Conservation (phyloP, 2,329 filamentous ascomycete genomes). For the Cladophialophora exuberans region DNA sequence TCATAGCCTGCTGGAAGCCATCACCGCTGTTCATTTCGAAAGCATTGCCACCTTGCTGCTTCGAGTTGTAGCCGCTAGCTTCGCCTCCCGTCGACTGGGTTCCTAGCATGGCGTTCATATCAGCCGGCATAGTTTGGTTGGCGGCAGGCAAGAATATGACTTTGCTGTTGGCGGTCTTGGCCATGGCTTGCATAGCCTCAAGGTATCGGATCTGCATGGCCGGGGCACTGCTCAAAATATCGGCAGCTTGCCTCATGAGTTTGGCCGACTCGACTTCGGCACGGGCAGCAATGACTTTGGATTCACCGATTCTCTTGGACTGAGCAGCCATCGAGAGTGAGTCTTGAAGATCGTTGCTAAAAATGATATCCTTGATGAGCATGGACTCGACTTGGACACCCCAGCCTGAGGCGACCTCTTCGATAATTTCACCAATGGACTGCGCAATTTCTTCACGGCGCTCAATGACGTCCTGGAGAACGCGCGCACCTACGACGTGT, state of each 20-base stretch:
- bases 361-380: constrained; percentile 99
- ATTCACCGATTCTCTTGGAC: constrained; percentile 97
- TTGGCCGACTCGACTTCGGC: constrained; percentile 97
- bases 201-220: constrained; percentile 99
- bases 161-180: constrained; percentile 86
- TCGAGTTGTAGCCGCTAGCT: constrained; percentile 48
- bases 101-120: constrained; percentile 50
- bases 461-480: constrained; percentile 97
- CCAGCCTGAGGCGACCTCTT: constrained; percentile 91
- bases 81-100: constrained; percentile 55
- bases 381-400: constrained; percentile 96
- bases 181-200: constrained; percentile 98
- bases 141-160: constrained; percentile 78
- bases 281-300: constrained; percentile 95
- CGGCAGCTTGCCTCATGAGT: constrained; percentile 76
- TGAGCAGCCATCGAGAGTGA: constrained; percentile 97
- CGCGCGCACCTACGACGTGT: constrained; percentile 92
- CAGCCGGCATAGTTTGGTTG: constrained; percentile 60
- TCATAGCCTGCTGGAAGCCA: constrained; percentile 79
- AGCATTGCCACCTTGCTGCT: constrained; percentile 44
- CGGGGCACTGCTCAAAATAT: constrained; percentile 86
- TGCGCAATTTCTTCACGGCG: constrained; percentile 95
- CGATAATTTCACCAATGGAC: constrained; percentile 95
- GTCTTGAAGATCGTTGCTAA: constrained; percentile 93
- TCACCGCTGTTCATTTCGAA: constrained; percentile 48